phyloP scores from a whole-genome alignment of 2,329 filamentous ascomycete species.

The Pseudohalonectria lignicola region DNA sequence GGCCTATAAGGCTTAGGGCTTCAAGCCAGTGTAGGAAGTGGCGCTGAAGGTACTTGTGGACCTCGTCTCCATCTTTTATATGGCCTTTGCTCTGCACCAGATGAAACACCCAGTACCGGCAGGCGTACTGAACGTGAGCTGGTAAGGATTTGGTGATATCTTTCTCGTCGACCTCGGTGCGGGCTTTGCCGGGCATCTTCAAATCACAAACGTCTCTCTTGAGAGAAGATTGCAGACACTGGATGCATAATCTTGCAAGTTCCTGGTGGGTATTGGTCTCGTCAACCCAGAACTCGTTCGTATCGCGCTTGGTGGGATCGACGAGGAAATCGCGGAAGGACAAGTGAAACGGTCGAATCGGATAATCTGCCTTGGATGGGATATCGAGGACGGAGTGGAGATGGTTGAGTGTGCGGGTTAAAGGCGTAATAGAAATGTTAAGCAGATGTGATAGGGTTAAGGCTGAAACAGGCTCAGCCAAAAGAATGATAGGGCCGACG shows the following conservation, averaged over 20 bases:
- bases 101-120: conserved; percentile 24
- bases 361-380: no score
- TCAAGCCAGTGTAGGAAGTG: conserved; percentile 31
- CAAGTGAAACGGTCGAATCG: conserved; percentile 19
- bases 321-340: conserved; percentile 28
- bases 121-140: conserved; percentile 24
- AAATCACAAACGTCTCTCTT: no score
- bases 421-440: no score
- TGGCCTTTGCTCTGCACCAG: conserved; percentile 12
- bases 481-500: conserved; percentile 18
- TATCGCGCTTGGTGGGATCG: conserved; percentile 12
- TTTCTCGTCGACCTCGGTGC: conserved; percentile 19
- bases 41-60: conserved; percentile 21
- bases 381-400: no score
- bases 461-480: conserved; percentile 19
- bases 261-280: conserved; percentile 17
- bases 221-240: conserved; percentile 21
- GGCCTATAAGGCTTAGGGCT: conserved; percentile 20
- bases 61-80: conserved; percentile 14
- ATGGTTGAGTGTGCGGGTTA: no score
- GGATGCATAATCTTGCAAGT: conserved; percentile 22
- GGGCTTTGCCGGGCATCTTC: conserved; percentile 5
- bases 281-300: conserved; percentile 23
- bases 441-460: no score
- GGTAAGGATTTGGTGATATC: conserved; percentile 13